Percentiles rank a stretch among this genome's conserved stretches.
Conservation (phyloP, 202 grass and related monocot species). For the Carex sylvatica region DNA sequence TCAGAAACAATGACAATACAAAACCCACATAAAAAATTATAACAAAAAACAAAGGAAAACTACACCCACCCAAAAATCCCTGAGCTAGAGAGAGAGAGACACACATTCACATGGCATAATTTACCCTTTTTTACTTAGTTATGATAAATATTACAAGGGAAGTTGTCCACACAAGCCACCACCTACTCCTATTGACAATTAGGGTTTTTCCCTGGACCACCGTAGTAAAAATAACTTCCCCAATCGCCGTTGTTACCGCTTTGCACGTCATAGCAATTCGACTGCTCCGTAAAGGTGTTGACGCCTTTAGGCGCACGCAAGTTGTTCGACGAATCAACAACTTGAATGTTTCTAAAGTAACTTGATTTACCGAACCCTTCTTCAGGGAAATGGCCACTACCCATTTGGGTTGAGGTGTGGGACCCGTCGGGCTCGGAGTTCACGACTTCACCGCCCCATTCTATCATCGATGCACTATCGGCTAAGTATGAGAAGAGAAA, state of each 20-base stretch:
- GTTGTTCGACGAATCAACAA: constrained; percentile 89
- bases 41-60: constrained; percentile 16
- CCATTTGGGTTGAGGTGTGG: constrained; percentile 94
- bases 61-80: constrained; percentile 30
- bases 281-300: constrained; percentile 77
- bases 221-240: constrained; percentile 98
- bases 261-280: constrained; percentile 80
- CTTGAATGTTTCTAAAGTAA: constrained; percentile 90
- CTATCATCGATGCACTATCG: constrained; percentile 74
- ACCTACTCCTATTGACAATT: constrained; percentile 46
- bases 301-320: constrained; percentile 51
- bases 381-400: constrained; percentile 85
- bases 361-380: constrained; percentile 90
- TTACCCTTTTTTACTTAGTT: constrained; percentile 21
- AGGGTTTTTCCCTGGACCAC: constrained; percentile 85
- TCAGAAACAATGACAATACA: constrained; percentile 61
- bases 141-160: constrained; percentile 25
- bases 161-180: constrained; percentile 21
- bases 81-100: constrained; percentile 2
- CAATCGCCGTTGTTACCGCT: constrained; percentile 73
- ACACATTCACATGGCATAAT: constrained; percentile 59
- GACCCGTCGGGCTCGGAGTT: constrained; percentile 67
- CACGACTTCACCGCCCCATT: constrained; percentile 96
- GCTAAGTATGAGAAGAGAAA: constrained; percentile 84
- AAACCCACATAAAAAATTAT: constrained; percentile 8